phyloP scores from a whole-genome alignment of 768 basidiomycete species.

The Rhodosporidiobolus sp. region DNA sequence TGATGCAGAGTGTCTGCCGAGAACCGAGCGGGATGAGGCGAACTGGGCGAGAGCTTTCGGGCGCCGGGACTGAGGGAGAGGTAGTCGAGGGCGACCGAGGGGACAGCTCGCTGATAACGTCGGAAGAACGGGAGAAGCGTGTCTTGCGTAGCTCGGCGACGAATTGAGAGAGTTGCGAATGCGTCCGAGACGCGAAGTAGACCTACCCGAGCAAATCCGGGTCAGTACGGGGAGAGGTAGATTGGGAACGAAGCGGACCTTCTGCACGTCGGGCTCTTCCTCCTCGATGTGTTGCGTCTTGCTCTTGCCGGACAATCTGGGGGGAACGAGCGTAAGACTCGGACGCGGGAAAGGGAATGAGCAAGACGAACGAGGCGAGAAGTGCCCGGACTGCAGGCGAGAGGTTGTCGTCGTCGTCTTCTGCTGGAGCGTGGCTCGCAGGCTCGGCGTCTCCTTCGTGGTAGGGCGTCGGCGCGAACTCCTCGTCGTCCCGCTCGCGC shows the following conservation, averaged over 20 bases:
- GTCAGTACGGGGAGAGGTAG: constrained; percentile 48
- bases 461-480: constrained; percentile 65
- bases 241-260: background rate
- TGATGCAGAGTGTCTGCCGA: constrained; percentile 87
- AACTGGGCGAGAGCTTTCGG: constrained; percentile 40
- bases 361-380: constrained; percentile 66
- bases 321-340: background rate
- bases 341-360: constrained; percentile 42
- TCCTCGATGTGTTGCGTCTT: constrained; percentile 44
- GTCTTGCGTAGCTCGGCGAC: constrained; percentile 77
- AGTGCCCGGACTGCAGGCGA: constrained; percentile 74
- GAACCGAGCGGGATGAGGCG: constrained; percentile 84
- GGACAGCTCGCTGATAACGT: constrained; percentile 34
- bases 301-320: constrained; percentile 38
- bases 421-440: background rate
- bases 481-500: constrained; percentile 58
- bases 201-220: constrained; percentile 52
- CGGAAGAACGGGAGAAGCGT: constrained; percentile 51
- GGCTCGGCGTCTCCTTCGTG: background rate
- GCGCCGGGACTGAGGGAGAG: background rate
- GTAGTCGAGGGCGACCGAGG: constrained; percentile 11
- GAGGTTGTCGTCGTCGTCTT: constrained; percentile 57
- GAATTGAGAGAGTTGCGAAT: constrained; percentile 90
- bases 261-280: constrained; percentile 47
- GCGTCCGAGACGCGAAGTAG: constrained; percentile 90